These are phyloP conservation scores for Solanum sparsipilum DNA, from an alignment of 257 asterid genomes.

Conservation along the genomic window DNA sequence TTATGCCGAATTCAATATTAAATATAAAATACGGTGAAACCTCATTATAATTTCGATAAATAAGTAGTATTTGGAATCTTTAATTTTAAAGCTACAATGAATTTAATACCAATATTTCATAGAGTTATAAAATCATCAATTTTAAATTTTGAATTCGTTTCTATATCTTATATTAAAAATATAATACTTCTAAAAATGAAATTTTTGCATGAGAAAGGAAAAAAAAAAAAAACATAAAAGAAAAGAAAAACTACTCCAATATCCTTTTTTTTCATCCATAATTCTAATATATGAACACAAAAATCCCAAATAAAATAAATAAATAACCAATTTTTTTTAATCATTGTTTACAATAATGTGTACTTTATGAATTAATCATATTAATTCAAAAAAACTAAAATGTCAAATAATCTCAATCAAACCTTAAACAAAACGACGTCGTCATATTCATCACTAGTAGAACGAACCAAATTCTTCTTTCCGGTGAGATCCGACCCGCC, in stretches of 20 bases:
- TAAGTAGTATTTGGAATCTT: not conserved
- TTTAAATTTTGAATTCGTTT: too few relatives aligned
- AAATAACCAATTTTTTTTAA: not conserved
- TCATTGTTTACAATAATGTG: not conserved
- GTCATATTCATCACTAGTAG: slow-evolving; percentile 11
- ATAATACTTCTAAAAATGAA: not conserved
- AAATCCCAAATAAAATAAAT: not conserved
- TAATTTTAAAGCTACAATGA: not conserved
- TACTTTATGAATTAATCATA: not conserved
- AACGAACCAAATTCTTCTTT: slow-evolving; percentile 19
- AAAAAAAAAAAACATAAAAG: not conserved
- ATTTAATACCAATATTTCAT: not conserved
- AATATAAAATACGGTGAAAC: not conserved
- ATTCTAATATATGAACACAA: not conserved
- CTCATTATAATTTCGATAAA: not conserved
- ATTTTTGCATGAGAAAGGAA: not conserved
- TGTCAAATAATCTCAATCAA: not conserved
- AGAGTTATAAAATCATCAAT: not conserved
- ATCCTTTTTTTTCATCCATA: not conserved
- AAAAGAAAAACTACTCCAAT: not conserved
- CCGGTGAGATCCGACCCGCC: not conserved
- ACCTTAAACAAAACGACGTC: not conserved
- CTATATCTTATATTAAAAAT: too few relatives aligned
- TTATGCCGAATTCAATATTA: not conserved
- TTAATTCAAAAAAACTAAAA: not conserved